phyloP scores from a whole-genome alignment of 1,284 basidiomycete genomes.

The Microbotryum silenes-acaulis region DNA sequence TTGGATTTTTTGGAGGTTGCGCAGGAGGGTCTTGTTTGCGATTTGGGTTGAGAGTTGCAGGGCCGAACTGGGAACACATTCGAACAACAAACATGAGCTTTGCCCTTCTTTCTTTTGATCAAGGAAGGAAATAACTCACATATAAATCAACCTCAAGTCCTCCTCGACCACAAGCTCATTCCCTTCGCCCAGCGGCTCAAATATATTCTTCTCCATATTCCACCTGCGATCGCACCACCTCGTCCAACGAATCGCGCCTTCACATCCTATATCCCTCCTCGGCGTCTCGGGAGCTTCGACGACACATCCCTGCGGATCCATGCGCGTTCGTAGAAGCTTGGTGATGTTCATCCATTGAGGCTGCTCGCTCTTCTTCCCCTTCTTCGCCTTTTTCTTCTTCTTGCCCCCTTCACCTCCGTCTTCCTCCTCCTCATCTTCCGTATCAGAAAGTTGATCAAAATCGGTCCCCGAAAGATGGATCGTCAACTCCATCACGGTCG shows the following conservation, averaged over 20 bases:
- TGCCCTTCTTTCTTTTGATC: not conserved
- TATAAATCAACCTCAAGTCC: conserved; percentile 21
- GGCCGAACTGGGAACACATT: conserved; percentile 9
- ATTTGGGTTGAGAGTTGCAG: conserved; percentile 20
- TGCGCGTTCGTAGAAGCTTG: not conserved
- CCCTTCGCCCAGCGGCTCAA: conserved; percentile 7
- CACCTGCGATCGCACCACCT: conserved; percentile 20
- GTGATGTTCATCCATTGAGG: conserved; percentile 19
- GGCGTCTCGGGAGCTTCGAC: conserved; percentile 12
- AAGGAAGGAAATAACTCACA: conserved; percentile 5
- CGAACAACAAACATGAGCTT: not conserved
- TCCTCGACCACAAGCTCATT: conserved; percentile 24
- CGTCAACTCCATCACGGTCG: conserved; percentile 19
- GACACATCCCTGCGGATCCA: conserved; percentile 5
- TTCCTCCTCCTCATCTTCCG: conserved; percentile 1
- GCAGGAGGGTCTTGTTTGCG: conserved; percentile 4
- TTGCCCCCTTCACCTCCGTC: not conserved
- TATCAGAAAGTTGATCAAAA: not conserved
- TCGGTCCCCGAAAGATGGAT: conserved; percentile 22
- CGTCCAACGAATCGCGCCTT: conserved; percentile 26
- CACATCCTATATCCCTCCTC: conserved; percentile 6
- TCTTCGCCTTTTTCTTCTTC: conserved; percentile 5
- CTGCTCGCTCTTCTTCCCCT: conserved; percentile 5
- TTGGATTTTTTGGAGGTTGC: conserved; percentile 13
- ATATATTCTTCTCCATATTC: conserved; percentile 14